Percentiles rank a stretch among this genome's conserved stretches.
phyloP scores from a whole-genome alignment of 805 yeast genomes.

The Hanseniaspora thailandica region DNA sequence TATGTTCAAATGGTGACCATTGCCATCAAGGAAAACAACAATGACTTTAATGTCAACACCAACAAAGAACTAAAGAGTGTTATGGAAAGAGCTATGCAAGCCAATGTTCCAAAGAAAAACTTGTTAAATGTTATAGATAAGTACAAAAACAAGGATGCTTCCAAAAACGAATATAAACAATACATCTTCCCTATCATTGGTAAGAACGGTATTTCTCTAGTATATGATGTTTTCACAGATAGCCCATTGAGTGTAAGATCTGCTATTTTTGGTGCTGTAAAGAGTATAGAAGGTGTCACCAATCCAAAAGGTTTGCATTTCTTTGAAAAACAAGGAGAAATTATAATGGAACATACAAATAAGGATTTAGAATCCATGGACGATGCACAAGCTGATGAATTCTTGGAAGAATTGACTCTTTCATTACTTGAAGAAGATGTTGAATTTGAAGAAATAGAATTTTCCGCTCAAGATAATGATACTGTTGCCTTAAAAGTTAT shows the following conservation, averaged over 20 bases:
- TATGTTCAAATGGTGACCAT: conserved; percentile 63
- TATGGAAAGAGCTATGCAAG: conserved; percentile 23
- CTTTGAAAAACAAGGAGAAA: conserved; percentile 68
- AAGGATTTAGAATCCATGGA: conserved; percentile 23
- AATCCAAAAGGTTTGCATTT: conserved; percentile 61
- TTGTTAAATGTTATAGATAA: background rate
- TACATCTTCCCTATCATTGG: conserved; percentile 81
- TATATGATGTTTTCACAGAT: conserved; percentile 80
- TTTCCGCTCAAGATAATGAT: background rate
- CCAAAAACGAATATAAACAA: conserved; percentile 28
- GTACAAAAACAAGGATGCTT: conserved; percentile 3
- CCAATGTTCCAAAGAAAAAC: conserved; percentile 9
- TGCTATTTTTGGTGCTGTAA: conserved; percentile 60
- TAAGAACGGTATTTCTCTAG: conserved; percentile 80
- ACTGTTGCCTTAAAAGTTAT: conserved; percentile 1
- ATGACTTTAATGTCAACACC: conserved; percentile 36
- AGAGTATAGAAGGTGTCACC: conserved; percentile 55
- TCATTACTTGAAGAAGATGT: background rate
- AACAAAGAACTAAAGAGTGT: conserved; percentile 29
- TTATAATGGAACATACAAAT: conserved; percentile 38
- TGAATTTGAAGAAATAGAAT: conserved; percentile 11
- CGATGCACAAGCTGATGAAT: background rate
- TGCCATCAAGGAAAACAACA: conserved; percentile 78
- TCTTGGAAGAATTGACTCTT: conserved; percentile 3
- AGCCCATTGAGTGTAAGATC: conserved; percentile 75